A percentile compares a stretch with the other conserved stretches of the same genome.
Evolutionary conservation across 306 rosid genomes (phyloP).

Genomic region (Inga laurina): DNA sequence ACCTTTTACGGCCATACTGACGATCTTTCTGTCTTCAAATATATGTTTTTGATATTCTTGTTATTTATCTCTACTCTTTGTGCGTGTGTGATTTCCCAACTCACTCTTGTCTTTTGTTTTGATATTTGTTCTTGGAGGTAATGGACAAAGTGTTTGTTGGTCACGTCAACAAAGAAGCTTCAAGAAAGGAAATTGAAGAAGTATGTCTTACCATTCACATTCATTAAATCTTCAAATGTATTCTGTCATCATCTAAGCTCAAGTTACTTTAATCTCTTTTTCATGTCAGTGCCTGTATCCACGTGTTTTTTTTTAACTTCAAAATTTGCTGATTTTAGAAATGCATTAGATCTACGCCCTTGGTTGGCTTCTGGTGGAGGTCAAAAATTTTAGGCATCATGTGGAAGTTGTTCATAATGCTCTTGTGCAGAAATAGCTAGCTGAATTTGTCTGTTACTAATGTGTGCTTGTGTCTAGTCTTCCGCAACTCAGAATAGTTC

Average conservation of each 20-base stretch:
- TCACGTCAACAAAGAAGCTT: slow-evolving; percentile 56
- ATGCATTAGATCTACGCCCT: slow-evolving; percentile 22
- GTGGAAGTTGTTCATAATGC: slow-evolving; percentile 22
- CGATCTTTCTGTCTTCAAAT: slow-evolving; percentile 3
- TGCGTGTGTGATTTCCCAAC: not conserved
- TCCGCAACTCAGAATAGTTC: slow-evolving; percentile 18
- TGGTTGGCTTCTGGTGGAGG: slow-evolving; percentile 16
- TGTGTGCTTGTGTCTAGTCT: slow-evolving; percentile 14
- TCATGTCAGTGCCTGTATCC: slow-evolving; percentile 23
- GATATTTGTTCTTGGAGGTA: slow-evolving; percentile 45
- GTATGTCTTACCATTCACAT: slow-evolving; percentile 46
- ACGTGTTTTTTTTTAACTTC: slow-evolving; percentile 16
- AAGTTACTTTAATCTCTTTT: slow-evolving; percentile 26
- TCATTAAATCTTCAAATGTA: slow-evolving; percentile 27
- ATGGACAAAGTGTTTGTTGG: slow-evolving; percentile 72
- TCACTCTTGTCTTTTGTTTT: slow-evolving; percentile 29
- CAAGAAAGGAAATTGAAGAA: slow-evolving; percentile 74
- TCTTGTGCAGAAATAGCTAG: slow-evolving; percentile 24
- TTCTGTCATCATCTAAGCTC: slow-evolving; percentile 27
- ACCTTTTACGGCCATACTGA: slow-evolving; percentile 1
- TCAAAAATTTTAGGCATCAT: slow-evolving; percentile 22
- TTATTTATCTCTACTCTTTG: not conserved
- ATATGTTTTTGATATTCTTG: slow-evolving; percentile 10
- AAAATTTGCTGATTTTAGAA: slow-evolving; percentile 29
- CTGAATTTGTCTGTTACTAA: slow-evolving; percentile 6